These are phyloP conservation scores for Dictyostelium intermedium DNA, from an alignment of 78 protist species.

Conservation along the genomic window DNA sequence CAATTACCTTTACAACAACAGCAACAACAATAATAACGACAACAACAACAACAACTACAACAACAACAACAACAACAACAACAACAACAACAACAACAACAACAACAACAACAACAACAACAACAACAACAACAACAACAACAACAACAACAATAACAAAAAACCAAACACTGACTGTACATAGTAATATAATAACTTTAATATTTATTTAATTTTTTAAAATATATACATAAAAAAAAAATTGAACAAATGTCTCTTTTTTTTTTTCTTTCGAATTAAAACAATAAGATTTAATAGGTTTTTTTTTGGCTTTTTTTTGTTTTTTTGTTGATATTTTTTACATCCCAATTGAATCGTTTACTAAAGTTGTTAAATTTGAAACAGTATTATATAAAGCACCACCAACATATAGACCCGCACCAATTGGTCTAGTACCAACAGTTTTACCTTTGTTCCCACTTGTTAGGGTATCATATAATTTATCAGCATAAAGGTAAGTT, in stretches of 20 bases:
- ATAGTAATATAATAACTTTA: neutral
- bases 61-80: neutral
- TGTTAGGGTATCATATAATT: conserved; percentile 52
- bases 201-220: neutral
- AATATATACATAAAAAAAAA: neutral
- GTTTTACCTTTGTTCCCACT: conserved; percentile 63
- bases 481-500: conserved; percentile 34
- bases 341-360: conserved; percentile 18
- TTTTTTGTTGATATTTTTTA: neutral
- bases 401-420: conserved; percentile 51
- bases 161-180: neutral
- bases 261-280: neutral
- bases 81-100: neutral
- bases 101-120: neutral
- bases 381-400: conserved; percentile 21
- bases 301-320: neutral
- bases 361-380: conserved; percentile 30
- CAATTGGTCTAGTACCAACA: conserved; percentile 57
- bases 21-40: neutral
- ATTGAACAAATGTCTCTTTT: neutral
- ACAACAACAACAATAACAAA: neutral
- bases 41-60: neutral
- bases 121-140: neutral
- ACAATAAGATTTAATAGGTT: neutral
- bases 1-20: neutral